phyloP scores from a whole-genome alignment of 257 asterid species.

The Catharanthus roseus region DNA sequence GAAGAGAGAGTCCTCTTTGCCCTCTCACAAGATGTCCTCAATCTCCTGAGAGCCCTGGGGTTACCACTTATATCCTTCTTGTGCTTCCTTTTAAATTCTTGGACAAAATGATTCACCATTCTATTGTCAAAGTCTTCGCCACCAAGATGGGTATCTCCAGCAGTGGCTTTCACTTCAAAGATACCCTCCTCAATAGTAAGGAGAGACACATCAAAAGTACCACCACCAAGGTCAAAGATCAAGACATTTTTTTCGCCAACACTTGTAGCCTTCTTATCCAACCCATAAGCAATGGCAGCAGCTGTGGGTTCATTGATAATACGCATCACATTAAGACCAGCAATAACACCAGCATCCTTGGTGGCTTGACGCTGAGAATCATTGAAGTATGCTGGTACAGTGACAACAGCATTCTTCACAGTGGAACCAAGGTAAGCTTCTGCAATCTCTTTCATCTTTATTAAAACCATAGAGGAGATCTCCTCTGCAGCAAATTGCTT shows the following conservation, averaged over 20 bases:
- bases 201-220: constrained; percentile 68
- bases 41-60: constrained; percentile 68
- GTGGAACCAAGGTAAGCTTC: constrained; percentile 67
- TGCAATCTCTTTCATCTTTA: constrained; percentile 74
- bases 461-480: constrained; percentile 82
- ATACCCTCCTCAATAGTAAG: constrained; percentile 44
- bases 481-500: constrained; percentile 81
- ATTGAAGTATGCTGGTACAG: constrained; percentile 79
- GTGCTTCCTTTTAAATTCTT: constrained; percentile 73
- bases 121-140: constrained; percentile 85
- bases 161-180: constrained; percentile 45
- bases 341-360: constrained; percentile 82
- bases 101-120: constrained; percentile 80
- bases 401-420: constrained; percentile 78
- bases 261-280: constrained; percentile 79
- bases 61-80: constrained; percentile 71
- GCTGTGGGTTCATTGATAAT: constrained; percentile 82
- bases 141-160: constrained; percentile 60
- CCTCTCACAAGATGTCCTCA: constrained; percentile 76
- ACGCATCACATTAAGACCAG: constrained; percentile 79
- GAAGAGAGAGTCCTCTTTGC: constrained; percentile 84
- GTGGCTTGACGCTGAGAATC: constrained; percentile 89
- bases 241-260: constrained; percentile 76
- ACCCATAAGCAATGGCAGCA: constrained; percentile 89
- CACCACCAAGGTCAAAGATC: constrained; percentile 84